Evolutionary conservation across 176 grass and related monocot species (phyloP).

Genomic region (Triticum urartu): DNA sequence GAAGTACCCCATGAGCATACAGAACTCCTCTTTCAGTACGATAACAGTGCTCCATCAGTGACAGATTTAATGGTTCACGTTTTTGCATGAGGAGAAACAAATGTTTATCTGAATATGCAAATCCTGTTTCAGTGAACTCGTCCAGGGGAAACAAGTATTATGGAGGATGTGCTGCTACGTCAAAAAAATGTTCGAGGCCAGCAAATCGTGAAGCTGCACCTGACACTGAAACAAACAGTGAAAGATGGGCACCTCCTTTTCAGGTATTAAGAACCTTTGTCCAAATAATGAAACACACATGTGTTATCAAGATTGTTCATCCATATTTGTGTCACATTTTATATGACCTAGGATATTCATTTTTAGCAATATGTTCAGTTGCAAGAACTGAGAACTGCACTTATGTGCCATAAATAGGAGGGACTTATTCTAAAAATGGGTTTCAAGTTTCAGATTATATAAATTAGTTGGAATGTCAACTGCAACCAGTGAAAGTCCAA

Average conservation of each 20-base stretch:
- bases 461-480: no score
- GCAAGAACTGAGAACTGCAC: neutral
- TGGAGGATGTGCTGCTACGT: constrained; percentile 45
- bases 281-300: neutral
- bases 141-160: constrained; percentile 83
- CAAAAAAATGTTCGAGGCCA: constrained; percentile 45
- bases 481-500: no score
- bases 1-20: neutral
- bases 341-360: neutral
- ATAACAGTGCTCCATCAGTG: neutral
- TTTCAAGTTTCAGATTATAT: no score
- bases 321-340: neutral
- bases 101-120: neutral
- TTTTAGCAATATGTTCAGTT: neutral
- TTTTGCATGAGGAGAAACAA: neutral
- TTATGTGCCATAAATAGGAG: neutral
- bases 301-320: neutral
- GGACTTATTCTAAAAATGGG: neutral
- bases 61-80: neutral
- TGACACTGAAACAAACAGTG: constrained; percentile 66
- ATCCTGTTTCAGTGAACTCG: constrained; percentile 61
- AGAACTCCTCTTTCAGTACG: neutral
- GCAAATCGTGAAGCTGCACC: constrained; percentile 64
- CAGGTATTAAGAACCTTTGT: constrained; percentile 42
- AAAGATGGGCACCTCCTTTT: constrained; percentile 76